These are phyloP conservation scores for Dinochytrium kinnereticum DNA, from an alignment of 371 early-diverging fungal genomes.

Conservation along the genomic window DNA sequence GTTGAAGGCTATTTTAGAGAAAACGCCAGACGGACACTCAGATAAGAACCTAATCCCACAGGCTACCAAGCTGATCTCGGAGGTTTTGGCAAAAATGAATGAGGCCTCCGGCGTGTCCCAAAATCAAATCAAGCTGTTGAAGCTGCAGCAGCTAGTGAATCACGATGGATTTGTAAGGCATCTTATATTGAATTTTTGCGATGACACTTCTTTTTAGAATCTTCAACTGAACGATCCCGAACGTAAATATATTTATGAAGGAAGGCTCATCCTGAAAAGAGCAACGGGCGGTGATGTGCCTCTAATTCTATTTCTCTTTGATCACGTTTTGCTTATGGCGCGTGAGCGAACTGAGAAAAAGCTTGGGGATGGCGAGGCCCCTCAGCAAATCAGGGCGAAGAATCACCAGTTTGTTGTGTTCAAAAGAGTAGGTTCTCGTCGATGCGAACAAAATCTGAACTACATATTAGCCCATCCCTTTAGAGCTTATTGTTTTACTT, in stretches of 20 bases:
- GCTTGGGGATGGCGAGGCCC: neutral
- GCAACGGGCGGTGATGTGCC: conserved; percentile 63
- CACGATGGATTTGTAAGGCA: conserved; percentile 25
- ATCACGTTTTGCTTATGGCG: conserved; percentile 82
- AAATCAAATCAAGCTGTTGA: conserved; percentile 68
- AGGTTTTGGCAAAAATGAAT: conserved; percentile 77
- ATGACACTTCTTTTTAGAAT: too few relatives aligned
- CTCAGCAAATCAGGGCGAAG: conserved; percentile 47
- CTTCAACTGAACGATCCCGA: conserved; percentile 71
- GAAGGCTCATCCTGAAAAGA: conserved; percentile 74
- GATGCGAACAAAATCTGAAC: neutral
- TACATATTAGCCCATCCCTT: conserved; percentile 36
- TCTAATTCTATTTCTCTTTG: conserved; percentile 80
- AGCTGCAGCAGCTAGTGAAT: conserved; percentile 48
- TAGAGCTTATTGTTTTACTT: conserved; percentile 34
- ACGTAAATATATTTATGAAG: conserved; percentile 78
- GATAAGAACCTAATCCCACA: conserved; percentile 69
- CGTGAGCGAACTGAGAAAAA: conserved; percentile 56
- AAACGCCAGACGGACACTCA: conserved; percentile 80
- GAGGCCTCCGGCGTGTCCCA: conserved; percentile 83
- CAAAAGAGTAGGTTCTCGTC: conserved; percentile 45
- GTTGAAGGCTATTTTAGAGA: conserved; percentile 82
- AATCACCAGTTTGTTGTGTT: conserved; percentile 70
- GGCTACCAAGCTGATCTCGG: conserved; percentile 69
- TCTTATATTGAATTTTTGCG: too few relatives aligned